These are phyloP conservation scores for Aspergillus diversus DNA, from an alignment of 495 filamentous ascomycete species.

Conservation along the genomic window DNA sequence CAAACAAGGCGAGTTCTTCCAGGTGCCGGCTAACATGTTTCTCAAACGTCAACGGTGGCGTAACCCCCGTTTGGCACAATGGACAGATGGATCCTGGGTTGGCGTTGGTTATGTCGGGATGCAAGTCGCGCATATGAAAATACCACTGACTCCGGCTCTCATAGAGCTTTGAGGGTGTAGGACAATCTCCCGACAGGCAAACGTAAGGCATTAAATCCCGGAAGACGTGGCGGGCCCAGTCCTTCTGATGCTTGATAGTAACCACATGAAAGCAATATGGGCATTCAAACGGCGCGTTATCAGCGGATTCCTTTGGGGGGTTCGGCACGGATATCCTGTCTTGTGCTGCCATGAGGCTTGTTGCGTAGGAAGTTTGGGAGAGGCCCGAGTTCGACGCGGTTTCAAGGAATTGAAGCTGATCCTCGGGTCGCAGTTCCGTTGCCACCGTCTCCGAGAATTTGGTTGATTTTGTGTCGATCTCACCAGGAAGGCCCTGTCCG, in stretches of 20 bases:
- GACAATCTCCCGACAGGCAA: constrained; percentile 27
- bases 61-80: constrained; percentile 1
- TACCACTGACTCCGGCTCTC: constrained; percentile 31
- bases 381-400: neutral
- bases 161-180: constrained; percentile 24
- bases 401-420: neutral
- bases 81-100: constrained; percentile 6
- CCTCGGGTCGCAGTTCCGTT: neutral
- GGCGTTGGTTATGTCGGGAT: neutral
- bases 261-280: constrained; percentile 34
- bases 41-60: constrained; percentile 10
- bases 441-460: constrained; percentile 18
- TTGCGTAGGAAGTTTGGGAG: constrained; percentile 20
- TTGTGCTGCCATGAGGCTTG: neutral
- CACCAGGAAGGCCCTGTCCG: constrained; percentile 11
- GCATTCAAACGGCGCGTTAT: constrained; percentile 28
- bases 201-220: constrained; percentile 35
- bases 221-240: constrained; percentile 34
- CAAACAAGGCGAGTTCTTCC: constrained; percentile 27
- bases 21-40: constrained; percentile 25
- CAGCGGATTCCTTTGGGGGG: constrained; percentile 17
- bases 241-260: constrained; percentile 9
- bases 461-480: neutral
- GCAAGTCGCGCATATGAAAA: constrained; percentile 19
- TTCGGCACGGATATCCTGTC: constrained; percentile 9